A percentile compares a stretch with the other conserved stretches of the same genome.
Evolutionary conservation across 1,284 basidiomycete species (phyloP).

Genomic region (Puccinia hordei): DNA sequence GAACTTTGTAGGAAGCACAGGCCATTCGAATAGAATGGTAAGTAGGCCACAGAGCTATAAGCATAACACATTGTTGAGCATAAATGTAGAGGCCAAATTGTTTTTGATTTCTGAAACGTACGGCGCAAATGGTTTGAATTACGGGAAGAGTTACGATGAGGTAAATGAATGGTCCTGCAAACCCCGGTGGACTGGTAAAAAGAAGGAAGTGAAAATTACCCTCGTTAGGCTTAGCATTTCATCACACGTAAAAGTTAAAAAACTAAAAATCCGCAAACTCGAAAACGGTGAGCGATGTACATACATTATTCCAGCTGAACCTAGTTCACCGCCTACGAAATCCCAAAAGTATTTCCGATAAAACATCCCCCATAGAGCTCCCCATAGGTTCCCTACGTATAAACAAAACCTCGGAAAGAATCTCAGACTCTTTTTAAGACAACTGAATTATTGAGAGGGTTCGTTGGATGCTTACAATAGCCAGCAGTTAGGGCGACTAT

Average conservation of each 20-base stretch:
- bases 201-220: neutral
- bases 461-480: too few species aligned
- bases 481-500: conserved; percentile 71
- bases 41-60: conserved; percentile 25
- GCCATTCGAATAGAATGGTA: conserved; percentile 33
- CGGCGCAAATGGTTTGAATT: conserved; percentile 25
- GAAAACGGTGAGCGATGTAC: neutral
- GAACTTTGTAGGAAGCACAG: conserved; percentile 4
- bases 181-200: neutral
- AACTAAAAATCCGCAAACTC: neutral
- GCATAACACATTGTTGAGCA: neutral
- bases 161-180: conserved; percentile 15
- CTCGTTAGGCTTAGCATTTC: neutral
- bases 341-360: conserved; percentile 92
- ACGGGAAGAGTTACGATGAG: conserved; percentile 31
- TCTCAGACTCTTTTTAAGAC: neutral
- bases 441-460: neutral
- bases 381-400: conserved; percentile 72
- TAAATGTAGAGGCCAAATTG: neutral
- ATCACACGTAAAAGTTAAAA: too few species aligned
- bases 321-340: conserved; percentile 56
- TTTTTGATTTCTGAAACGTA: neutral
- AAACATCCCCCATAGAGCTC: conserved; percentile 72
- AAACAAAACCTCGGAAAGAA: neutral
- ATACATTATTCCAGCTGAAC: conserved; percentile 39